Evolutionary conservation across 2,329 filamentous ascomycete species (phyloP).

Genomic region (Berkeleyomyces basicola): DNA sequence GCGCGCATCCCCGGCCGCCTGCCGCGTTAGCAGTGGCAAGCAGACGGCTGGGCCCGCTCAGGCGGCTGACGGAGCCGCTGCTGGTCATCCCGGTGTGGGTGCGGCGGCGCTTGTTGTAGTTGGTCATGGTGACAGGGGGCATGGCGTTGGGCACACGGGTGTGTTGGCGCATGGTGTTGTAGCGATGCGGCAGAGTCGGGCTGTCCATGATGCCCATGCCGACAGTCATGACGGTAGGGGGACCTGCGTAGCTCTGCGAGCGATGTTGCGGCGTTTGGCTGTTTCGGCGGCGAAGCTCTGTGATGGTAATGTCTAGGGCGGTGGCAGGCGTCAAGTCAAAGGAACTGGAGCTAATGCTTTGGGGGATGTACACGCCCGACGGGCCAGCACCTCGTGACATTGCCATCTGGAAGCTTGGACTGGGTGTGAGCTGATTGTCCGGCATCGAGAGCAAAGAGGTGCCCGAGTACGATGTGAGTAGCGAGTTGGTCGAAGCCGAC

Average conservation of each 20-base stretch:
- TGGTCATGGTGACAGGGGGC: conserved; percentile 5
- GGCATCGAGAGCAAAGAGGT: not conserved
- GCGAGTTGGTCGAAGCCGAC: not conserved
- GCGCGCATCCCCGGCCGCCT: not conserved
- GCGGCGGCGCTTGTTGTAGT: not conserved
- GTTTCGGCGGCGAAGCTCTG: conserved; percentile 41
- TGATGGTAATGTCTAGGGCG: conserved; percentile 27
- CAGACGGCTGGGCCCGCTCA: not conserved
- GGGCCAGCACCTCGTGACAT: conserved; percentile 12
- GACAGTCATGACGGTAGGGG: not conserved
- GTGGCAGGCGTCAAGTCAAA: conserved; percentile 15
- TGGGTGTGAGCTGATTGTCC: not conserved
- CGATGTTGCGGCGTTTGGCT: conserved; percentile 30
- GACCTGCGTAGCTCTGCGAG: conserved; percentile 19
- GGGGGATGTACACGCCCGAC: conserved; percentile 12
- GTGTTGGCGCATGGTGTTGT: not conserved
- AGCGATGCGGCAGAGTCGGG: conserved; percentile 15
- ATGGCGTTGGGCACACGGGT: not conserved
- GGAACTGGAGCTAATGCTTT: conserved; percentile 8
- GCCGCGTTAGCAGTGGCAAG: not conserved
- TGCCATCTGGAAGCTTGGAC: conserved; percentile 12
- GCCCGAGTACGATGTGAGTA: conserved; percentile 4
- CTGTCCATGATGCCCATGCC: conserved; percentile 22
- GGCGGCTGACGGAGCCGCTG: conserved; percentile 5
- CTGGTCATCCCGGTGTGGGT: conserved; percentile 8